Conservation (phyloP, 2,329 filamentous ascomycete genomes). For the Zymoseptoria tritici region DNA sequence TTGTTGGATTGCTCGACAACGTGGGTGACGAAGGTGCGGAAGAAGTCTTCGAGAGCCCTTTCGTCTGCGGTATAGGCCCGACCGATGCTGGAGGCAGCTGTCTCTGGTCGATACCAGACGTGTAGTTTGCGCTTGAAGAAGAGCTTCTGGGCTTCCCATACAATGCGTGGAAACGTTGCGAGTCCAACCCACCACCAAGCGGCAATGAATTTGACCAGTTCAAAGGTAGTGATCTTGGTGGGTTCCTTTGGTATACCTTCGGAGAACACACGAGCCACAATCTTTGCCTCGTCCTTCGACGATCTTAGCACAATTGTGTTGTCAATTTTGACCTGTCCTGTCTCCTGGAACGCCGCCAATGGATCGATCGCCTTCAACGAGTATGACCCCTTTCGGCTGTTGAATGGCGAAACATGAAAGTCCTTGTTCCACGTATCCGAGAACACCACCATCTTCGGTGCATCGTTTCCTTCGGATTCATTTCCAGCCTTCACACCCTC, state of each 20-base stretch:
- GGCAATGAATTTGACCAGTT: conserved; percentile 23
- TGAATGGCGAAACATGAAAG: conserved; percentile 72
- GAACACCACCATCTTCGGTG: conserved; percentile 30
- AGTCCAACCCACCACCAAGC: conserved; percentile 63
- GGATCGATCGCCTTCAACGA: conserved; percentile 41
- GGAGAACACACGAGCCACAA: conserved; percentile 55
- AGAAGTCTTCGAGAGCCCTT: conserved; percentile 33
- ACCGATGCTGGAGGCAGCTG: conserved; percentile 48
- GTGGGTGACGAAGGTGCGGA: conserved; percentile 35
- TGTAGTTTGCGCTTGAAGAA: conserved; percentile 52
- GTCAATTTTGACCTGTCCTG: conserved; percentile 38
- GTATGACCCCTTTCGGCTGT: conserved; percentile 46
- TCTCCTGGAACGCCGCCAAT: conserved; percentile 27
- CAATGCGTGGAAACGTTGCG: conserved; percentile 57
- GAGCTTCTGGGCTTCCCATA: conserved; percentile 52
- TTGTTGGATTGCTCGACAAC: conserved; percentile 43
- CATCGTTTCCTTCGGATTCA: conserved; percentile 4
- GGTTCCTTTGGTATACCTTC: conserved; percentile 47
- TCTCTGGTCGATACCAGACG: conserved; percentile 60
- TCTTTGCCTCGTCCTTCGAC: conserved; percentile 53
- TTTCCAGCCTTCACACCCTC: neutral
- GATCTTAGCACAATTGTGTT: conserved; percentile 55
- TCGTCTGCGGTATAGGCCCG: conserved; percentile 49
- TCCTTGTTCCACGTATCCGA: conserved; percentile 57
- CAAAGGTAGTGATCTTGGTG: conserved; percentile 32